phyloP scores from a whole-genome alignment of 768 basidiomycete genomes.

The Suillus alpinus region DNA sequence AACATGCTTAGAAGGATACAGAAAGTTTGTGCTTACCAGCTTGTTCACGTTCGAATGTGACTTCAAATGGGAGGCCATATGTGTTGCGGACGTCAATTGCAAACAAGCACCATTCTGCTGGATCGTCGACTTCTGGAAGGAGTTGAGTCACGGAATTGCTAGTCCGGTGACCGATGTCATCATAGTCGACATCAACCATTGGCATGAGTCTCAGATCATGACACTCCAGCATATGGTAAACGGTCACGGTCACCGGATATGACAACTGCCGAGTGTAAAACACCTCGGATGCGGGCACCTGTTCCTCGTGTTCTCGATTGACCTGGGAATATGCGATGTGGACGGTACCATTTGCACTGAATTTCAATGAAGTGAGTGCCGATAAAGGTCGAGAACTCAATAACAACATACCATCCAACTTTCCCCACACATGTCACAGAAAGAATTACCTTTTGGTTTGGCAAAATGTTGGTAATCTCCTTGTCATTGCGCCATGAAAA shows the following conservation, averaged over 20 bases:
- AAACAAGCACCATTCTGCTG: constrained; percentile 80
- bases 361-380: constrained; percentile 8
- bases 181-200: constrained; percentile 31
- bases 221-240: constrained; percentile 93
- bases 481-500: constrained; percentile 65
- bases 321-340: constrained; percentile 82
- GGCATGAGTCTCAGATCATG: constrained; percentile 79
- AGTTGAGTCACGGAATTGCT: constrained; percentile 18
- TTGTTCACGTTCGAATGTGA: constrained; percentile 67
- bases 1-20: neutral
- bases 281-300: constrained; percentile 38
- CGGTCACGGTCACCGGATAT: constrained; percentile 89
- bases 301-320: constrained; percentile 38
- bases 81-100: constrained; percentile 89
- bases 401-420: constrained; percentile 74
- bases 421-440: constrained; percentile 82
- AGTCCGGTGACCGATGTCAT: constrained; percentile 19
- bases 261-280: constrained; percentile 88
- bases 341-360: constrained; percentile 73
- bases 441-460: constrained; percentile 69
- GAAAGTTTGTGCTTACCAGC: constrained; percentile 42
- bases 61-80: constrained; percentile 89
- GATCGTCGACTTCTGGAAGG: constrained; percentile 43
- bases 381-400: neutral
- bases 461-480: constrained; percentile 50